phyloP scores from a whole-genome alignment of 2,329 filamentous ascomycete species.

The Xylariaceae sp. region DNA sequence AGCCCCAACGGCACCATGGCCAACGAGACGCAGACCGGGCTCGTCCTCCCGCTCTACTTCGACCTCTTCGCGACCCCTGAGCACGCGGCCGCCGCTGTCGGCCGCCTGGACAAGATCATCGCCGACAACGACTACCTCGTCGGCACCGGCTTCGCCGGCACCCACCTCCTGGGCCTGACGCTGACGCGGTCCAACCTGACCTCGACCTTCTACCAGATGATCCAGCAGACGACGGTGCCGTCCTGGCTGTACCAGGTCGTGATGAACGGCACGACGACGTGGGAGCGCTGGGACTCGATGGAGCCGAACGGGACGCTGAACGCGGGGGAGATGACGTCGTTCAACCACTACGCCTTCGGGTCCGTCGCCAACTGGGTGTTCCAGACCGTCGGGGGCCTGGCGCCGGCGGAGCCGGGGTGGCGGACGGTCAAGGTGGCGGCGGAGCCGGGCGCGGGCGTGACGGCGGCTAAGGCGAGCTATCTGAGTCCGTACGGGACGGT shows the following conservation, averaged over 20 bases:
- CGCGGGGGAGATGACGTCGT: conserved; percentile 43
- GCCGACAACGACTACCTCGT: conserved; percentile 30
- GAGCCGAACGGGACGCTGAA: conserved; percentile 40
- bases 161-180: conserved; percentile 32
- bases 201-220: conserved; percentile 41
- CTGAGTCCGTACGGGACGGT: conserved; percentile 30
- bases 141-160: conserved; percentile 41
- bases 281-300: conserved; percentile 49
- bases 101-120: conserved; percentile 28
- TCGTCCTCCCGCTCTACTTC: conserved; percentile 34
- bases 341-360: conserved; percentile 48
- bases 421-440: conserved; percentile 32
- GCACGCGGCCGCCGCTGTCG: conserved; percentile 18
- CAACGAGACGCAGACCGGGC: conserved; percentile 37
- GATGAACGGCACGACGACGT: conserved; percentile 43
- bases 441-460: conserved; percentile 33
- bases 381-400: conserved; percentile 36
- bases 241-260: conserved; percentile 46
- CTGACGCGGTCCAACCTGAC: conserved; percentile 24
- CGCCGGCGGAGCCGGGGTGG: conserved; percentile 36
- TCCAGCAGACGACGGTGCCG: conserved; percentile 39
- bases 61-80: conserved; percentile 24
- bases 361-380: conserved; percentile 45
- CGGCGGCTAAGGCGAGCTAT: conserved; percentile 24
- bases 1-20: conserved; percentile 22